These are phyloP conservation scores for Trapa incisa DNA, from an alignment of 345 rosid genomes.

Conservation along the genomic window DNA sequence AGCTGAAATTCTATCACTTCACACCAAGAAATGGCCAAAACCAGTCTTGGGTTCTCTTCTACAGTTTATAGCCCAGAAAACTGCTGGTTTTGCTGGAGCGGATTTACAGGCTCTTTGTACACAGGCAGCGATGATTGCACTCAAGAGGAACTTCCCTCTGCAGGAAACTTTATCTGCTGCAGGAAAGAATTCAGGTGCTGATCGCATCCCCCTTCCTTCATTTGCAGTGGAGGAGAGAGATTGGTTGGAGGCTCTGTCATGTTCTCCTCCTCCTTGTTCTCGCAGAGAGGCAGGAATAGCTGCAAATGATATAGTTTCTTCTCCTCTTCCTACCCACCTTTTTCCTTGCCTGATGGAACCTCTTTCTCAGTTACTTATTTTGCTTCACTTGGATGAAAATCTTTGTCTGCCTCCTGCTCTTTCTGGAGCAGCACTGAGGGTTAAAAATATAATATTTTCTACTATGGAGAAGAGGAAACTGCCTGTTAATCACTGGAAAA, in stretches of 20 bases:
- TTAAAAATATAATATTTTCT: constrained; percentile 49
- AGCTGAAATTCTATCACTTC: constrained; percentile 84
- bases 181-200: constrained; percentile 35
- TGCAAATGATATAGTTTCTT: constrained; percentile 61
- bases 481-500: constrained; percentile 50
- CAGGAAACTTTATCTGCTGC: constrained; percentile 70
- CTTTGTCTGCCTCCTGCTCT: constrained; percentile 68
- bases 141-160: constrained; percentile 91
- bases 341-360: constrained; percentile 70
- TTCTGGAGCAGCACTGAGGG: constrained; percentile 42
- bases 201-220: constrained; percentile 63
- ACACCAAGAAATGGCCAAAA: constrained; percentile 88
- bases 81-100: constrained; percentile 95
- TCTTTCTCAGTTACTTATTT: constrained; percentile 53
- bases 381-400: constrained; percentile 67
- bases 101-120: constrained; percentile 97
- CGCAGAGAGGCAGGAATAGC: constrained; percentile 92
- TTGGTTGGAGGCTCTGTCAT: constrained; percentile 90
- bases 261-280: constrained; percentile 88
- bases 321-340: constrained; percentile 74
- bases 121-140: constrained; percentile 75
- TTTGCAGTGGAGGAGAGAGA: constrained; percentile 81
- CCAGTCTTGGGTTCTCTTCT: constrained; percentile 71
- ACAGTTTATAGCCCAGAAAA: constrained; percentile 71
- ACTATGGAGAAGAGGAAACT: constrained; percentile 41